Conservation (phyloP, 768 basidiomycete genomes). For the Podaxis sp. region DNA sequence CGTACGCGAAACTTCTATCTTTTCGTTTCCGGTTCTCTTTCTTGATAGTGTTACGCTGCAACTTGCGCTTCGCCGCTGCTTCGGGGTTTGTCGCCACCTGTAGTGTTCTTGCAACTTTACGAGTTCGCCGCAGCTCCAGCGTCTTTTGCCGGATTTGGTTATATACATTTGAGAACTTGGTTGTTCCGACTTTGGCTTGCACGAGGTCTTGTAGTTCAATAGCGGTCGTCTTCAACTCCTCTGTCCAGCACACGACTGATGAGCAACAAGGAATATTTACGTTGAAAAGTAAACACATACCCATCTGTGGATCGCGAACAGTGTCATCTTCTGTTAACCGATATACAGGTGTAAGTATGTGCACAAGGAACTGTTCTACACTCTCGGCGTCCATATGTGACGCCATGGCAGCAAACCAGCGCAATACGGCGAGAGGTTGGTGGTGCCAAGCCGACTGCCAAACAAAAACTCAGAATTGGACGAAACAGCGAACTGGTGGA, state of each 20-base stretch:
- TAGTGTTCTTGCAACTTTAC: constrained; percentile 60
- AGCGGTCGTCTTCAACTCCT: constrained; percentile 79
- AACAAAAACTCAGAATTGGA: constrained; percentile 12
- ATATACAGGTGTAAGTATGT: constrained; percentile 85
- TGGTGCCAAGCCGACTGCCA: constrained; percentile 78
- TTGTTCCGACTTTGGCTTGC: constrained; percentile 85
- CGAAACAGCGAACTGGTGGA: background rate
- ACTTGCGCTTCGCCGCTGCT: constrained; percentile 72
- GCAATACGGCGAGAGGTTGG: constrained; percentile 76
- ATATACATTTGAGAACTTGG: constrained; percentile 77
- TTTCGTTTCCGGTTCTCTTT: constrained; percentile 88
- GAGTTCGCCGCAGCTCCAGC: constrained; percentile 64
- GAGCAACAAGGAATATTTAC: background rate
- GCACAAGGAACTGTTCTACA: constrained; percentile 72
- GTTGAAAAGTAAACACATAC: constrained; percentile 41
- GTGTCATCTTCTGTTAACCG: constrained; percentile 87
- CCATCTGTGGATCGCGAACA: constrained; percentile 74
- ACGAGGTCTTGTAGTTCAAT: constrained; percentile 86
- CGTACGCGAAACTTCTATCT: constrained; percentile 36
- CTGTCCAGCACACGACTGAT: constrained; percentile 37
- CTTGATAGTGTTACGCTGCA: constrained; percentile 70
- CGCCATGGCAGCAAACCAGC: constrained; percentile 94
- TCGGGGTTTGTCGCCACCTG: constrained; percentile 73
- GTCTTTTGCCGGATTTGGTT: constrained; percentile 77
- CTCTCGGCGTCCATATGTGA: constrained; percentile 60